Base-by-base conservation (phyloP, 108 stramenopile genomes). In the Pseudonitzschia multiseries region DNA sequence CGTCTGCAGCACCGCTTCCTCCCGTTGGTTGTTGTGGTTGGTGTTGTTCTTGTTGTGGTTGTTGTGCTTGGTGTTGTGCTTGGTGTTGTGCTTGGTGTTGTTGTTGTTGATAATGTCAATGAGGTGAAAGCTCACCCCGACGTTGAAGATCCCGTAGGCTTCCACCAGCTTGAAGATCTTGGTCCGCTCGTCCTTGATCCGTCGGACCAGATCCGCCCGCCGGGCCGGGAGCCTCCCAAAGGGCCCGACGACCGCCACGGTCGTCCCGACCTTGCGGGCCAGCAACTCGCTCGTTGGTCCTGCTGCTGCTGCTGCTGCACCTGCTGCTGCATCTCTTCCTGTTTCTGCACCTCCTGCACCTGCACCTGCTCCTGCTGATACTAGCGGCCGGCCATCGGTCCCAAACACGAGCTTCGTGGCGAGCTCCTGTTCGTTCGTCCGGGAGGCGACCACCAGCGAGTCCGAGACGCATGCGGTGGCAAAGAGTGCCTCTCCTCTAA, bases 401-500 rank as follows among this genome's bases (percentile, higher is more conserved):
- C 73, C 65, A 67, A 83, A 96, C 26, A 78, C 77, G 44, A 94
- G 63, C 69, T 86, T 84, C 65, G 85, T 79, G 20, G 87, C 93
- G 31, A 89, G 26, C 10, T 60, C 69, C 32, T 95, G 88, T 54
- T 81, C 77, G 0, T 69, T 70, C 0, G 87, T 89, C 51, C 86
- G 71, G 1, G 94, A 92, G 0, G 90, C 82, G 2, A 93, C 83
- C 15, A 88, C 78, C 31, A 96, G 68, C 14, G 83, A 81, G 14
- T 62, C 64, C 18, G 81, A 82, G 4, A 96, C 50, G 68, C 89
- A 88, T 8, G 91, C 87, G 54, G 93, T 75, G 67, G 85, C 84
- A 68, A 92, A 93, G 29, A 97, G 82, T 1, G 96, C 96, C 78
- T 97, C 96, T 18, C 96, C 96, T 26, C 96, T 87, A 82, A 97